Evolutionary conservation across 805 yeast species (phyloP).

Genomic region (Priceomyces carsonii): DNA sequence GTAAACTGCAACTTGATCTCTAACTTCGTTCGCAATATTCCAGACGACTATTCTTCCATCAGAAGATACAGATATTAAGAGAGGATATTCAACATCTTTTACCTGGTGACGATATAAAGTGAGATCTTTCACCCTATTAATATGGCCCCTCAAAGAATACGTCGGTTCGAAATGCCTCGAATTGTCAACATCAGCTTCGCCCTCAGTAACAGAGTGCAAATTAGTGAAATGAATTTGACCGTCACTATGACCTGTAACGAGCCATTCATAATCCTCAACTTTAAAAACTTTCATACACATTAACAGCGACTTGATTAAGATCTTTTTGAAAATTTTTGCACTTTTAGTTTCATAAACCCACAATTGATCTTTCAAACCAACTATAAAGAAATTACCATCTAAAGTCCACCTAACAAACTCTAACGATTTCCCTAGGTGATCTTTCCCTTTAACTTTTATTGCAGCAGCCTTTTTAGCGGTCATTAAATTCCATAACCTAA

Average conservation of each 20-base stretch:
- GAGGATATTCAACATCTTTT: slow-evolving; percentile 33
- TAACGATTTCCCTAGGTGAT: slow-evolving; percentile 64
- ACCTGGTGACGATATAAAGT: slow-evolving; percentile 45
- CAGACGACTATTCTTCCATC: slow-evolving; percentile 94
- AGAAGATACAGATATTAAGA: slow-evolving; percentile 80
- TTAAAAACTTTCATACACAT: slow-evolving; percentile 63
- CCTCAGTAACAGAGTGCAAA: slow-evolving; percentile 22
- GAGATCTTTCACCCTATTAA: slow-evolving; percentile 82
- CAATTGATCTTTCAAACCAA: slow-evolving; percentile 69
- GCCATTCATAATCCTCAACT: slow-evolving; percentile 51
- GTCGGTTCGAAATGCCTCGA: slow-evolving; percentile 41
- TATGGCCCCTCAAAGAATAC: slow-evolving; percentile 74
- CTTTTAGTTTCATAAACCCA: slow-evolving; percentile 63
- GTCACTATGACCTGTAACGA: slow-evolving; percentile 67
- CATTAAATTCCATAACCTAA: slow-evolving; percentile 94
- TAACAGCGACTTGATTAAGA: slow-evolving; percentile 55
- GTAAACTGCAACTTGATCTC: slow-evolving; percentile 87
- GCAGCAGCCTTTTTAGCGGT: slow-evolving; percentile 91
- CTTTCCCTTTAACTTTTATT: slow-evolving; percentile 68
- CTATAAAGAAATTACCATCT: slow-evolving; percentile 69
- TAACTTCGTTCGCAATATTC: slow-evolving; percentile 54
- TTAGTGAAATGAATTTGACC: slow-evolving; percentile 67
- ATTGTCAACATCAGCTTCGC: slow-evolving; percentile 15
- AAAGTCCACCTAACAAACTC: slow-evolving; percentile 67
- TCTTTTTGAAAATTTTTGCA: slow-evolving; percentile 57